Conservation (phyloP, 2,329 filamentous ascomycete genomes). For the Tothia fuscella region DNA sequence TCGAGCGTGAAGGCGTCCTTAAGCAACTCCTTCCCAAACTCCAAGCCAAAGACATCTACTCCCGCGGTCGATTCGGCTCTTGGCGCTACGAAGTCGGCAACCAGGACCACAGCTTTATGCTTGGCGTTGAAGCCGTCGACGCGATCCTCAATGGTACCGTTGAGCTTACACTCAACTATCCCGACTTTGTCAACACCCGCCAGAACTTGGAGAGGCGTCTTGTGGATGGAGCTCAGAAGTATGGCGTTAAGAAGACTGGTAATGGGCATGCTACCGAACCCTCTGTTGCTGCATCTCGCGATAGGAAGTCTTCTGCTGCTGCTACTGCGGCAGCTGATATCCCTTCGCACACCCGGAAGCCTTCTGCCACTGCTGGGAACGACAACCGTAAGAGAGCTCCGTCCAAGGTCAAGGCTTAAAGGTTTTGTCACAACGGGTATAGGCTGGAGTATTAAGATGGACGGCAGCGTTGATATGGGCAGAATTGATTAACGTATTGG, state of each 20-base stretch:
- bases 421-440: too few relatives aligned
- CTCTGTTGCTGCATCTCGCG: too few relatives aligned
- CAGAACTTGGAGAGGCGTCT: conserved; percentile 54
- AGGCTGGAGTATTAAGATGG: too few relatives aligned
- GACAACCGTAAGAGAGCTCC: too few relatives aligned
- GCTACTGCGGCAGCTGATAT: too few relatives aligned
- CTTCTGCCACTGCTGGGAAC: too few relatives aligned
- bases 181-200: conserved; percentile 81
- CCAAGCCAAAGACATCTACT: conserved; percentile 82
- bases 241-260: conserved; percentile 30
- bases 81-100: conserved; percentile 97
- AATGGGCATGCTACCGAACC: background rate
- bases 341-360: too few relatives aligned
- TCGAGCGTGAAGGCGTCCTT: conserved; percentile 91
- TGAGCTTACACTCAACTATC: conserved; percentile 91
- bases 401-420: too few relatives aligned
- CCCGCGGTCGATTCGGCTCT: conserved; percentile 91
- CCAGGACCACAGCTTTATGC: conserved; percentile 97
- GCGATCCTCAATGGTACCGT: conserved; percentile 80
- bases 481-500: too few relatives aligned
- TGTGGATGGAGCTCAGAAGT: conserved; percentile 48
- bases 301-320: too few relatives aligned
- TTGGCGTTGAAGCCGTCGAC: conserved; percentile 87
- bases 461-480: too few relatives aligned
- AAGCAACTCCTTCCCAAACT: conserved; percentile 88